Percentiles rank a stretch among this genome's conserved stretches.
phyloP scores from a whole-genome alignment of 2,329 filamentous ascomycete species.

The Didymella lethalis region DNA sequence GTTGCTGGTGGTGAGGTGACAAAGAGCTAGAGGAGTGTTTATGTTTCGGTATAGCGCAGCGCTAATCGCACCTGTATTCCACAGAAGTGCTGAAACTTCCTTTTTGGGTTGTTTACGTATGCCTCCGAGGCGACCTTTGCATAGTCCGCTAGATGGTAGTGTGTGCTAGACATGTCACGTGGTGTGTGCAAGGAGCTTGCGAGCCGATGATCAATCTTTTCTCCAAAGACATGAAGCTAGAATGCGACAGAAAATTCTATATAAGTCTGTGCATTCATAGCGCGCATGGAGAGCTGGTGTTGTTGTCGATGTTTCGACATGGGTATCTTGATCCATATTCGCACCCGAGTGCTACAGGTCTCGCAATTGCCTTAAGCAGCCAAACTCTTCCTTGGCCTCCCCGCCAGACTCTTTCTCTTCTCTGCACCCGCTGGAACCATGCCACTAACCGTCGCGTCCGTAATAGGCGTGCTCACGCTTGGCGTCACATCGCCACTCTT shows the following conservation, averaged over 20 bases:
- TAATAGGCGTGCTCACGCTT: conserved; percentile 17
- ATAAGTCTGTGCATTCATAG: not conserved
- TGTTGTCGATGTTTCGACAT: not conserved
- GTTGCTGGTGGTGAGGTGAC: not conserved
- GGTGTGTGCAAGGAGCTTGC: not conserved
- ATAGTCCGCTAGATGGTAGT: not conserved
- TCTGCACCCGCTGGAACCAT: conserved; percentile 4
- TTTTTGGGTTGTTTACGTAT: not conserved
- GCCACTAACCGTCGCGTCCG: conserved; percentile 25
- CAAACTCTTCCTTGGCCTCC: conserved; percentile 10
- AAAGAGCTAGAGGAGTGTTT: not conserved
- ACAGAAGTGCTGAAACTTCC: not conserved
- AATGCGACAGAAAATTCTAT: not conserved
- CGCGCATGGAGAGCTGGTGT: not conserved
- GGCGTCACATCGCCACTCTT: conserved; percentile 28
- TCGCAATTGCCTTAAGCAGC: not conserved
- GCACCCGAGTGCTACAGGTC: not conserved
- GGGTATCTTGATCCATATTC: not conserved
- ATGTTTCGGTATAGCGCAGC: not conserved
- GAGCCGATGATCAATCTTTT: not conserved
- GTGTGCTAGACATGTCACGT: not conserved
- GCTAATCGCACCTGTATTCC: not conserved
- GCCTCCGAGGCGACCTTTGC: not conserved
- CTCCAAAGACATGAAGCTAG: not conserved
- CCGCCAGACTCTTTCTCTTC: conserved; percentile 12